Conservation (phyloP, 163 green algal genomes). For the Trebouxia gelatinosa region DNA sequence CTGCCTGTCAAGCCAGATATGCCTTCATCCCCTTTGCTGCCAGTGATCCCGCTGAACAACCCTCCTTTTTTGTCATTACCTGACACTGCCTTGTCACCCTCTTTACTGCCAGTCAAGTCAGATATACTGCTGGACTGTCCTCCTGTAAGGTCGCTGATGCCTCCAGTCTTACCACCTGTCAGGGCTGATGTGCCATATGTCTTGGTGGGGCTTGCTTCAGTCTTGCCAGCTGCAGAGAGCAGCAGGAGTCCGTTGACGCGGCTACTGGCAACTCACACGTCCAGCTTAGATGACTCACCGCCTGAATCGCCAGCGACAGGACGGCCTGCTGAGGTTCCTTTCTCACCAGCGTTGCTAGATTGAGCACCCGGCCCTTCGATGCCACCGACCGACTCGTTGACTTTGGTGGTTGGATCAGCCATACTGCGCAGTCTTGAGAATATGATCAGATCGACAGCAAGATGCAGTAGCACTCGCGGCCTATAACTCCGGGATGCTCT, state of each 20-base stretch:
- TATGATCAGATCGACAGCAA: too few species aligned
- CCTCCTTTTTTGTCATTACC: conserved; percentile 8
- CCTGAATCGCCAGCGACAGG: not conserved
- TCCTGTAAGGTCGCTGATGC: conserved; percentile 8
- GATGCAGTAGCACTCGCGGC: too few species aligned
- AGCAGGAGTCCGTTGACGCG: not conserved
- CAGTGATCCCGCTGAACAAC: conserved; percentile 16
- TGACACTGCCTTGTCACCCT: not conserved
- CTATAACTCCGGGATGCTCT: too few species aligned
- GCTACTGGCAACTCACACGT: not conserved
- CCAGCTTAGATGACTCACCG: not conserved
- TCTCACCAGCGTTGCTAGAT: conserved; percentile 1
- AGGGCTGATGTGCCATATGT: conserved; percentile 4
- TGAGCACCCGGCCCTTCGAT: not conserved
- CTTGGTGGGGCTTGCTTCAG: not conserved
- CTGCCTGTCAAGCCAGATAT: conserved; percentile 9
- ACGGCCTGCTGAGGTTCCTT: not conserved
- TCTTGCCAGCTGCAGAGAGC: not conserved
- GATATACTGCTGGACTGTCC: conserved; percentile 4
- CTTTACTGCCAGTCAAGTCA: conserved; percentile 20
- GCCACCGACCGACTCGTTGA: conserved; percentile 1
- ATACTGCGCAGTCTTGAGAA: too few species aligned
- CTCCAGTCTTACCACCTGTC: conserved; percentile 8
- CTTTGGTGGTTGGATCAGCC: conserved; percentile 13
- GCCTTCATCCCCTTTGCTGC: not conserved